Conservation (phyloP, 2,329 filamentous ascomycete species). For the Paecilomyces variotii region DNA sequence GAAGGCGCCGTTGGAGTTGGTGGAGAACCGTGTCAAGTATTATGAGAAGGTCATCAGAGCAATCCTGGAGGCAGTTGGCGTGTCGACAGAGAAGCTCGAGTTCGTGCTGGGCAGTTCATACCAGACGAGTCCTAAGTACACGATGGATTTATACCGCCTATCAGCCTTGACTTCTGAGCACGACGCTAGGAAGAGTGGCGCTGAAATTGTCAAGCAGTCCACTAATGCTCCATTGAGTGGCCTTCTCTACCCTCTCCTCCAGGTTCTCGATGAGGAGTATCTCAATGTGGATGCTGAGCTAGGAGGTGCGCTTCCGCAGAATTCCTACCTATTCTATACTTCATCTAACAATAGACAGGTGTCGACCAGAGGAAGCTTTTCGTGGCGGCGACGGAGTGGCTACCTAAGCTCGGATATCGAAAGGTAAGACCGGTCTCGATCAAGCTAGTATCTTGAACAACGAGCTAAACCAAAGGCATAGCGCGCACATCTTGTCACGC, state of each 20-base stretch:
- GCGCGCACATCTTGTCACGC: conserved; percentile 67
- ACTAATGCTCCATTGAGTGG: conserved; percentile 66
- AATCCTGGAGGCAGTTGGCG: conserved; percentile 67
- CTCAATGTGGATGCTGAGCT: conserved; percentile 83
- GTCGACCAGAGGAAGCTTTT: conserved; percentile 23
- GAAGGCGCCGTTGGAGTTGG: conserved; percentile 81
- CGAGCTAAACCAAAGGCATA: conserved; percentile 18
- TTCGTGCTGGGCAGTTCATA: conserved; percentile 82
- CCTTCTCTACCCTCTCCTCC: conserved; percentile 77
- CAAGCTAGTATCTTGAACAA: neutral
- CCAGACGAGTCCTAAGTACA: conserved; percentile 60
- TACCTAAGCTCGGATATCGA: conserved; percentile 79
- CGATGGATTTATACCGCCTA: conserved; percentile 81
- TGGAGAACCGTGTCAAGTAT: conserved; percentile 73
- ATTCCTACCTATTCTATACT: too few relatives aligned
- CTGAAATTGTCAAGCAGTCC: conserved; percentile 90
- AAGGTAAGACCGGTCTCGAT: conserved; percentile 28
- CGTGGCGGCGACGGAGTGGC: conserved; percentile 60
- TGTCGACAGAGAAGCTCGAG: conserved; percentile 67
- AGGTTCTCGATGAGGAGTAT: conserved; percentile 85
- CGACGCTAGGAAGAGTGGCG: conserved; percentile 81
- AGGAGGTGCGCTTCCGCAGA: conserved; percentile 43
- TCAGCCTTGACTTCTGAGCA: conserved; percentile 63
- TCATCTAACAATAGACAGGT: too few relatives aligned
- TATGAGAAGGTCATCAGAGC: conserved; percentile 70